phyloP scores from a whole-genome alignment of 1,139 yeast species.

The Candida labiduridarum region DNA sequence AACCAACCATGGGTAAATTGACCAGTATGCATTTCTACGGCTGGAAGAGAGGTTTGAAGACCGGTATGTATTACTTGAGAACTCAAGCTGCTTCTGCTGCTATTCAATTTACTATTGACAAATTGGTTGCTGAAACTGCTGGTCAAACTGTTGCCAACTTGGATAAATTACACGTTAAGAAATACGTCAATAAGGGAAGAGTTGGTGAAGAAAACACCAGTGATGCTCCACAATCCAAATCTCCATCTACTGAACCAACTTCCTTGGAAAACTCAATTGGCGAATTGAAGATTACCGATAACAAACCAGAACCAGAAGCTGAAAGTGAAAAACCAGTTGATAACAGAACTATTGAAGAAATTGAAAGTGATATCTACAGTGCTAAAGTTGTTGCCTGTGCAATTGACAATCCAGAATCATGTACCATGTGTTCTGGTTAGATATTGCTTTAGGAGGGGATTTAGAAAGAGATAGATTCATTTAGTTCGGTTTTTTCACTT shows the following conservation, averaged over 20 bases:
- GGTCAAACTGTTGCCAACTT: conserved; percentile 54
- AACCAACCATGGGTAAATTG: conserved; percentile 60
- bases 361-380: conserved; percentile 75
- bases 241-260: conserved; percentile 51
- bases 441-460: not conserved
- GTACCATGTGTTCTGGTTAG: conserved; percentile 98
- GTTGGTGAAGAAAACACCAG: conserved; percentile 22
- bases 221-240: conserved; percentile 32
- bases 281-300: conserved; percentile 37
- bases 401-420: conserved; percentile 92
- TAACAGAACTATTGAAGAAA: conserved; percentile 19
- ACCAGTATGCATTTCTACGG: conserved; percentile 64
- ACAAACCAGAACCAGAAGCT: conserved; percentile 21
- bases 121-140: conserved; percentile 43
- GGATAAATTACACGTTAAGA: conserved; percentile 58
- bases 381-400: conserved; percentile 96
- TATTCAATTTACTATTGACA: conserved; percentile 60
- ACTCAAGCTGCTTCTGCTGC: conserved; percentile 67
- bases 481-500: conserved; percentile 2
- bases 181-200: conserved; percentile 38
- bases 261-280: conserved; percentile 52
- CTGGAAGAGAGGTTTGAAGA: conserved; percentile 65
- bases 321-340: conserved; percentile 18
- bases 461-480: conserved; percentile 2
- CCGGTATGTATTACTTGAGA: conserved; percentile 65